Base-by-base conservation (phyloP, 768 basidiomycete genomes). In the Rhodotorula toruloides region DNA sequence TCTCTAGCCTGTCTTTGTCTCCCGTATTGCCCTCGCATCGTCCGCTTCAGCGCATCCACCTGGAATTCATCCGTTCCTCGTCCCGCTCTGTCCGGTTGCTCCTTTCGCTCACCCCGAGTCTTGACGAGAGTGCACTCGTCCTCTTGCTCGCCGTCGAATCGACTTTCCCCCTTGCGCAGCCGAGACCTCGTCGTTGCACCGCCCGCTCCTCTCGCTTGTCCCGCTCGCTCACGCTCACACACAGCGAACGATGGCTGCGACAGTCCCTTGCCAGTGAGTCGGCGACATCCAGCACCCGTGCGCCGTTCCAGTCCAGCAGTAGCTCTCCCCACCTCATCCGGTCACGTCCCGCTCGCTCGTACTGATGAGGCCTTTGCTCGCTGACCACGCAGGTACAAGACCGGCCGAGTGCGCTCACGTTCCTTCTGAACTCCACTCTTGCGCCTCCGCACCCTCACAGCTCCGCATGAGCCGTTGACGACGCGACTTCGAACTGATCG, bases 201-300 rank as follows among this genome's bases (percentile, higher is more conserved):
- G n/a, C n/a, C n/a, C n/a, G n/a, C n/a, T n/a, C n/a, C 47, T 48
- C 11, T 29, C 47, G 11, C 29, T 12, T 8, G 11, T 16, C 27
- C 19, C 46, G 46, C 46, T 44, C 43, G 43, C 47, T 48, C 27
- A 17, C 13, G 27, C 13, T 4, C 29, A 4, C 29, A 19, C 29
- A 27, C 17, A 49, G 48, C 47, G 13, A 27, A 57, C 14, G 42
- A 64, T 64, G 63, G 58, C 58, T 14, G 48, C 58, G 29, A 65
- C 64, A 29, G 64, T 65, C 13, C 64, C 64, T 2, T 65, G 64
- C 46, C 64, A 65, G 64, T 65, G 2, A 12, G 63, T 55, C 27
- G 3, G 14, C 2, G 29, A 4, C 22, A 14, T 27, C 21, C 34
- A 17, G n/a, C n/a, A 36, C 53, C 44, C 22, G 44, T 10, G 29